Base-by-base conservation (phyloP, 768 basidiomycete species). In the Boletus bicolor region DNA sequence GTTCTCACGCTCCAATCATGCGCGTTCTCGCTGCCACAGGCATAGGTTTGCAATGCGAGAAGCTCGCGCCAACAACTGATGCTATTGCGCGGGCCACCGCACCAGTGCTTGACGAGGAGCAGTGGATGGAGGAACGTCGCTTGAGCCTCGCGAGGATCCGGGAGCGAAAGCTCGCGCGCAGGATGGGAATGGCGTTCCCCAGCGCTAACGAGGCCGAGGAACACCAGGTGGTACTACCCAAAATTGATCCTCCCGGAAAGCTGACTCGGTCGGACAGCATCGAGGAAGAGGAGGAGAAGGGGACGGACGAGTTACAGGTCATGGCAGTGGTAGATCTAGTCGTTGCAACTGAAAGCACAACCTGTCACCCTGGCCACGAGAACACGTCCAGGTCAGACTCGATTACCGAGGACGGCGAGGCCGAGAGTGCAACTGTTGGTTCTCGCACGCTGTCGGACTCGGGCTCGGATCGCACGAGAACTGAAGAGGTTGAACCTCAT, bases 1-100 rank as follows among this genome's bases (percentile, higher is more conserved):
- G 84, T 43, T 82, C 82, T 5, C 93, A 97, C 61, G 83, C 85
- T 0, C 83, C 89, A 1, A 86, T 96, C 49, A 68, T 76, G 48
- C 81, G 82, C 34, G 83, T 93, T 17, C 80, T 93, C 38, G 73
- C 77, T 36, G 82, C 82, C 4, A 87, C 90, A 0, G 85, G 85
- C 1, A 68, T 78, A 11, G 57, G 64, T 6, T 32, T 73, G 44
- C 44, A 56, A 10, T 63, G 64, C 4, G 72, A 73, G 44, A 66
- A 62, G 39, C 24, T 60, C 12, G 45, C 44, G 1, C 39, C 59
- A 4, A 38, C 45, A 3, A 3, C 36, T 1, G 68, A 63, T 14
- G 48, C 48, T 9, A 10, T 30, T 11, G 48, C 35, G 9, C 64
- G 51, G 38, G 8, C 43, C 11, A 34, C 53, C 11, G n/a, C 36